phyloP scores from a whole-genome alignment of 306 rosid genomes.

The Gynostemma pentaphyllum region DNA sequence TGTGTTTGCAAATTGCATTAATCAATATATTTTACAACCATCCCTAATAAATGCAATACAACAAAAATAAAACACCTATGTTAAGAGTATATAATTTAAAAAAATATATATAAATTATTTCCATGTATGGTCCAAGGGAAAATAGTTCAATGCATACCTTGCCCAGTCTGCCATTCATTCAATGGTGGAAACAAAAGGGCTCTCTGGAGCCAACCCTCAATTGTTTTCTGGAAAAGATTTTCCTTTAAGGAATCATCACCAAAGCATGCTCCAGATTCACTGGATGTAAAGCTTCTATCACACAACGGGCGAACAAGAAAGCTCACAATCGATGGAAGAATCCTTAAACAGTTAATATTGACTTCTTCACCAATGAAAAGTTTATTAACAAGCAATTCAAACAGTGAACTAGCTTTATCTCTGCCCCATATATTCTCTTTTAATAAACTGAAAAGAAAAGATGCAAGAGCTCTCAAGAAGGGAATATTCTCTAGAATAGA shows the following conservation, averaged over 20 bases:
- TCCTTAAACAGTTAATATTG: constrained; percentile 59
- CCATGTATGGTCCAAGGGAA: not conserved
- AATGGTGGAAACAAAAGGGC: constrained; percentile 54
- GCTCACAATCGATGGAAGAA: constrained; percentile 68
- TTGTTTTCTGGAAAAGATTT: constrained; percentile 26
- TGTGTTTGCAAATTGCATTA: not conserved
- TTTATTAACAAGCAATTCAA: constrained; percentile 52
- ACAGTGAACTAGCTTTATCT: constrained; percentile 37
- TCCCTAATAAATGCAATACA: not conserved
- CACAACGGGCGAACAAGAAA: constrained; percentile 45
- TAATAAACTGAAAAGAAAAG: constrained; percentile 51
- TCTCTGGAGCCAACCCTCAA: constrained; percentile 69
- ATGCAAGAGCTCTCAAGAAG: constrained; percentile 77
- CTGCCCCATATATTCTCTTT: constrained; percentile 59
- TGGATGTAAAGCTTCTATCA: constrained; percentile 14
- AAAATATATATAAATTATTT: not conserved
- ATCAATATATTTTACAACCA: not conserved
- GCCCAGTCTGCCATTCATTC: constrained; percentile 53
- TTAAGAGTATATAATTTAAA: not conserved
- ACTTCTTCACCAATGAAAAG: constrained; percentile 72
- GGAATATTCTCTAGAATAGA: constrained; percentile 58
- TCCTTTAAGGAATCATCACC: constrained; percentile 27
- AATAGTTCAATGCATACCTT: constrained; percentile 39
- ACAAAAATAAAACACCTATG: not conserved
- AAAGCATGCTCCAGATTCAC: constrained; percentile 28